Base-by-base conservation (phyloP, 1,139 yeast species). In the Yamadazyma kanchanaburiensis region DNA sequence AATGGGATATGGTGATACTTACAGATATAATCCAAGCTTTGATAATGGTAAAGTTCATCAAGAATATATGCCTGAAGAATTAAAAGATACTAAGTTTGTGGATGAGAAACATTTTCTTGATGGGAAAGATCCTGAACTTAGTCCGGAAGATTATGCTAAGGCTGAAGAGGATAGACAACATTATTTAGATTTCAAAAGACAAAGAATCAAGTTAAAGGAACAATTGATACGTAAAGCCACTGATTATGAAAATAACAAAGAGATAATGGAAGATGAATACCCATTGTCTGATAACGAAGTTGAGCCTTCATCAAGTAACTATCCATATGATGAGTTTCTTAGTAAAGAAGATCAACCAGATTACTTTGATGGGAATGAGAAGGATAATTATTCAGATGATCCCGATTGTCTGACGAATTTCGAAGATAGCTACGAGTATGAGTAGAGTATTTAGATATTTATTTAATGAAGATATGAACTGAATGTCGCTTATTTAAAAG, bases 21-120 rank as follows among this genome's bases (percentile, higher is more conserved):
- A 91, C 58, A 85, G 87, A 51, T 94, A 91, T 54, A 88, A 88
- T 44, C 98, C 98, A 0, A 70, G 75, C 39, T 91, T 54, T 53
- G 63, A 62, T 25, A 76, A 80, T 38, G 98, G 97, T 0, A 54
- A 60, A 29, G 94, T 86, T 2, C 51, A 60, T 24, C 98, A 94
- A 53, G 70, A 64, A 9, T 85, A 83, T 44, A 60, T 84, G 43
- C 94, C 94, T 0, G 60, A 64, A 7, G 77, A 68, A 23, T 41
- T 69, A 22, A 51, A 49, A 6, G 58, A 49, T 6, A 38, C 53
- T 4, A 55, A 47, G 29, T 63, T 75, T 35, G 53, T 63, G n/a
- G 66, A 68, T 26, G 55, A 53, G 20, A 48, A 49, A 3, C 71
- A 70, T 43, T 50, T 67, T 28, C 70, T 70, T 1, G 39, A 34